These are phyloP conservation scores for Myxozyma udenii DNA, from an alignment of 805 yeast genomes.

Conservation along the genomic window DNA sequence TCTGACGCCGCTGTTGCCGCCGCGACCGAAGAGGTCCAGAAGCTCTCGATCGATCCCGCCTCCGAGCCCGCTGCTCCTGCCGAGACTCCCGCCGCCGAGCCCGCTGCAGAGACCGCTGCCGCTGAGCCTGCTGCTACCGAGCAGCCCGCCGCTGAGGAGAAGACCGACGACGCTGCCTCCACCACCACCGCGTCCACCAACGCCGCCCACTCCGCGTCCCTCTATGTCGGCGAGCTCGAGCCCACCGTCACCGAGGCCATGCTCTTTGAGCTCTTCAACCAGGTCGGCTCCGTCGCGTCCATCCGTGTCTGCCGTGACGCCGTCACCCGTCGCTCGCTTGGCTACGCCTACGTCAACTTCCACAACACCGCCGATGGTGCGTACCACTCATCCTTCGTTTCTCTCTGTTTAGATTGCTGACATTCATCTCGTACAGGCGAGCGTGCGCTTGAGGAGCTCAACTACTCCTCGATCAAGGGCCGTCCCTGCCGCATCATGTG, in stretches of 20 bases:
- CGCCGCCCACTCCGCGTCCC: constrained; percentile 54
- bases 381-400: neutral
- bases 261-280: constrained; percentile 90
- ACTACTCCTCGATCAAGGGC: constrained; percentile 91
- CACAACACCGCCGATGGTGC: constrained; percentile 78
- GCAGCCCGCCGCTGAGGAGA: constrained; percentile 3
- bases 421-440: constrained; percentile 40
- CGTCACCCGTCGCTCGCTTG: constrained; percentile 91
- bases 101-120: constrained; percentile 13
- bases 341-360: constrained; percentile 98
- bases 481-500: constrained; percentile 99
- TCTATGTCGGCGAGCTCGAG: constrained; percentile 96
- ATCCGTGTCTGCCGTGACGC: constrained; percentile 99
- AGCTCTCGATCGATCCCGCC: constrained; percentile 26
- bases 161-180: constrained; percentile 12
- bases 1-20: constrained; percentile 32
- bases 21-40: constrained; percentile 29
- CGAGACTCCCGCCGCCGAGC: too few species aligned
- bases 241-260: constrained; percentile 90
- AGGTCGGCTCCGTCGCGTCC: constrained; percentile 90
- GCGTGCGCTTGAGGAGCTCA: constrained; percentile 90
- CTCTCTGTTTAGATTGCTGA: neutral
- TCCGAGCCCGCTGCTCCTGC: too few species aligned
- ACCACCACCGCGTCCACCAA: constrained; percentile 36
- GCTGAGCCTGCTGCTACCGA: constrained; percentile 9